Conservation (phyloP, 768 basidiomycete genomes). For the Termitomyces sp. region DNA sequence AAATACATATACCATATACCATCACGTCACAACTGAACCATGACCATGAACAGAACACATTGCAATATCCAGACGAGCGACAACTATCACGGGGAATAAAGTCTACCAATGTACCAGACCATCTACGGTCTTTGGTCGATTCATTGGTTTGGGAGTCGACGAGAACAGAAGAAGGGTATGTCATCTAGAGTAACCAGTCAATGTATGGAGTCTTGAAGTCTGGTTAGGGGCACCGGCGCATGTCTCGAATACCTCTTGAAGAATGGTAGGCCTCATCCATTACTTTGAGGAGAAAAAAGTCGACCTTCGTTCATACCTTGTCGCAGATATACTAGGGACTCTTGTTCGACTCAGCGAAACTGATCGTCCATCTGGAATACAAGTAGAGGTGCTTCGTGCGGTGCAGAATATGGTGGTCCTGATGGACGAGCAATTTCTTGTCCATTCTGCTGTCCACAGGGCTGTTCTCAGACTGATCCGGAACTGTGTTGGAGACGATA, state of each 20-base stretch:
- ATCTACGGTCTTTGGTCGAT: constrained; percentile 78
- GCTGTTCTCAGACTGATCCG: constrained; percentile 81
- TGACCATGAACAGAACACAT: constrained; percentile 51
- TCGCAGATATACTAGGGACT: constrained; percentile 70
- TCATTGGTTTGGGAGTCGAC: constrained; percentile 82
- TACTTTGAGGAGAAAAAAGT: constrained; percentile 52
- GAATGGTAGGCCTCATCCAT: constrained; percentile 75
- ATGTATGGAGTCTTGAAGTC: constrained; percentile 5
- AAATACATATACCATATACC: neutral
- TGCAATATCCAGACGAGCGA: constrained; percentile 85
- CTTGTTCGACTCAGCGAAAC: constrained; percentile 83
- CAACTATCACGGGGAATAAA: constrained; percentile 77
- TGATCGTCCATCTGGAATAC: constrained; percentile 86
- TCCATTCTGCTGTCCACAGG: constrained; percentile 86
- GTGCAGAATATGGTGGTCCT: constrained; percentile 90
- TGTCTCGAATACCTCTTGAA: constrained; percentile 91
- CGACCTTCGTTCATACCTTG: neutral
- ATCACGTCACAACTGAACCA: constrained; percentile 5
- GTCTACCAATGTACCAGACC: constrained; percentile 74
- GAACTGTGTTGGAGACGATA: constrained; percentile 87
- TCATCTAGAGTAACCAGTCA: constrained; percentile 12
- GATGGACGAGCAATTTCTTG: constrained; percentile 89
- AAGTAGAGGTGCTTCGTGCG: constrained; percentile 80
- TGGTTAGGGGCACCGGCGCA: constrained; percentile 70
- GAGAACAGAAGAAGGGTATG: constrained; percentile 83